These are phyloP conservation scores for Pichia sp. DNA, from an alignment of 1,139 yeast species.

Conservation along the genomic window DNA sequence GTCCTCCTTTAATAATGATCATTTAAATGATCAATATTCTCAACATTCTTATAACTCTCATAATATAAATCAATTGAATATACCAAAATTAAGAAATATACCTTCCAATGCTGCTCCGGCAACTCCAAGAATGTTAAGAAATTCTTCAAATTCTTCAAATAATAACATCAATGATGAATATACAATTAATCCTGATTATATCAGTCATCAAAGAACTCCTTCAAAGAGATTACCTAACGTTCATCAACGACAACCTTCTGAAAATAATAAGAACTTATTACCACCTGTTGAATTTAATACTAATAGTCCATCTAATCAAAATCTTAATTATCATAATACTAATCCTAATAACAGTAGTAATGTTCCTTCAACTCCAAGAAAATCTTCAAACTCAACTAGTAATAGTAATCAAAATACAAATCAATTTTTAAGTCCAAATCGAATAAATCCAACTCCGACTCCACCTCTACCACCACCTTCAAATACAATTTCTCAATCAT, in stretches of 20 bases:
- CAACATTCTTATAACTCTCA: neutral
- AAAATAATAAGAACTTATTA: conserved; percentile 12
- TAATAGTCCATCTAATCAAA: no score
- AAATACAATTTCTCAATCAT: no score
- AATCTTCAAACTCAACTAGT: neutral
- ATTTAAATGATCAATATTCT: neutral
- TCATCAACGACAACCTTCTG: conserved; percentile 11
- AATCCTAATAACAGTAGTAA: neutral
- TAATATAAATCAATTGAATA: conserved; percentile 10
- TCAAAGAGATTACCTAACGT: conserved; percentile 9
- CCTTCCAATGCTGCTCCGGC: conserved; percentile 49
- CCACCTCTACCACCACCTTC: conserved; percentile 14
- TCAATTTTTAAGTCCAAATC: conserved; percentile 3
- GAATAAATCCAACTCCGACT: conserved; percentile 14
- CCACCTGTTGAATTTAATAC: conserved; percentile 24
- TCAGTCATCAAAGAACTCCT: conserved; percentile 18
- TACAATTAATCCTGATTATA: conserved; percentile 20
- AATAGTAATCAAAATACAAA: neutral
- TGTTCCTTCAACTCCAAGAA: conserved; percentile 14
- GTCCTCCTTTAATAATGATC: neutral
- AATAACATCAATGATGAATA: conserved; percentile 19
- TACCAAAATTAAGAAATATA: conserved; percentile 24
- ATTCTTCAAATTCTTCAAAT: conserved; percentile 32
- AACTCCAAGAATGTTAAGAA: conserved; percentile 72
- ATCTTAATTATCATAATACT: neutral